Percentiles rank a stretch among this genome's conserved stretches.
Evolutionary conservation across 2,329 filamentous ascomycete genomes (phyloP).

Genomic region (Monosporascus sp.): DNA sequence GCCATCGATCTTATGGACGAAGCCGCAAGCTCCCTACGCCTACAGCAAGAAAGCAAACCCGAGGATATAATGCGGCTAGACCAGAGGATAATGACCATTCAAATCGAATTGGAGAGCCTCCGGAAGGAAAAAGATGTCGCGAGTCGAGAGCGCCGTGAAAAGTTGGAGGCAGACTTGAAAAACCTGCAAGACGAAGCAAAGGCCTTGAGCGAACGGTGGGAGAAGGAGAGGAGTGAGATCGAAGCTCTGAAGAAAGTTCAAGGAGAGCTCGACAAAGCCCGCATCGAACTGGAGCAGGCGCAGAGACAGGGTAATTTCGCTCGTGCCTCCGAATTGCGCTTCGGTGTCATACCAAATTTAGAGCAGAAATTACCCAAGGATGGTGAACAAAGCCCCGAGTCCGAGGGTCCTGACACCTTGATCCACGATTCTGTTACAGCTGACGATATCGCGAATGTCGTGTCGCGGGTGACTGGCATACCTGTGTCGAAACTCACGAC

Average conservation of each 20-base stretch:
- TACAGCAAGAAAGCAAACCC: constrained; percentile 96
- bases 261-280: constrained; percentile 79
- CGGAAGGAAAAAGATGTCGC: constrained; percentile 90
- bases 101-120: constrained; percentile 92
- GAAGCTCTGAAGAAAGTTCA: constrained; percentile 83
- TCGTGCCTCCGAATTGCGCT: constrained; percentile 84
- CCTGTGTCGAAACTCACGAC: constrained; percentile 88
- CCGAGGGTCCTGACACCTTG: constrained; percentile 47
- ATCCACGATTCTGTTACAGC: constrained; percentile 93
- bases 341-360: constrained; percentile 76
- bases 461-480: constrained; percentile 87
- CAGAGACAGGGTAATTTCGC: constrained; percentile 85
- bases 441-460: constrained; percentile 90
- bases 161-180: constrained; percentile 73
- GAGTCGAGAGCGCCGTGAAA: constrained; percentile 81
- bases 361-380: constrained; percentile 78
- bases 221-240: constrained; percentile 81
- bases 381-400: constrained; percentile 37
- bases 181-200: constrained; percentile 70
- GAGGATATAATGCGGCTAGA: constrained; percentile 90
- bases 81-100: constrained; percentile 93
- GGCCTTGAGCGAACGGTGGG: constrained; percentile 78
- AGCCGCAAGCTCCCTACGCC: constrained; percentile 79
- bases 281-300: constrained; percentile 79
- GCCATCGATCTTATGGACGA: constrained; percentile 97